Evolutionary conservation across 1,139 yeast species (phyloP), one percentile per base, ranked within the genome.

Genomic region (Yamadazyma friedrichii): DNA sequence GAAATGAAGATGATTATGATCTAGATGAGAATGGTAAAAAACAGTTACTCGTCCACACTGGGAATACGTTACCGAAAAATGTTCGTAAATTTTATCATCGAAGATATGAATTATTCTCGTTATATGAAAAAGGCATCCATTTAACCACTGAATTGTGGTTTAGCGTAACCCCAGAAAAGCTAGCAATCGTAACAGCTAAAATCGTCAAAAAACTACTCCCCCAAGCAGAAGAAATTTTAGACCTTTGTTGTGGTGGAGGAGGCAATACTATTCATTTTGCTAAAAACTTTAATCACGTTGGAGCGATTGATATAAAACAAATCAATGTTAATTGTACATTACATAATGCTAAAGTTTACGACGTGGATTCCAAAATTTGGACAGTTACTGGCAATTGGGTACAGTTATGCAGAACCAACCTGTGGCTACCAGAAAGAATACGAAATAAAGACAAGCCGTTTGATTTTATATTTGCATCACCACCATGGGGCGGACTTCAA

Each of bases 401-500:
- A 8, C 59, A 65, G 33, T 47, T 78, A 41, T 50, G 65, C 9
- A 51, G 56, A 44, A 53, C 53, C 16, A 51, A 50, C 6, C 54
- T 51, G 32, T 67, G 74, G 74, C 54, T 62, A 5, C 69, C 71
- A 1, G 45, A 51, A 29, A 45, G 45, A 9, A 38, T 59, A 35
- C 51, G 48, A 31, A 33, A 42, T 41, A 30, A 36, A 39, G 10
- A 47, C 43, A 51, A n/a, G 16, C 61, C 65, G 3, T 71, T 82
- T 33, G 94, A 86, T 53, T 74, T 87, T 35, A 71, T 85, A 6
- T 91, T 88, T 62, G 76, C 83, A 17, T 88, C 96, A 5, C 98
- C 98, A 0, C 98, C 98, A 0, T 93, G 98, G 98, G 98, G 98
- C 12, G 98, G 98, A 0, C 88, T 94, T 0, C 59, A 65, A 4